Evolutionary conservation across 2,329 filamentous ascomycete genomes (phyloP).

Genomic region (Phyllosticta citrichinensis): DNA sequence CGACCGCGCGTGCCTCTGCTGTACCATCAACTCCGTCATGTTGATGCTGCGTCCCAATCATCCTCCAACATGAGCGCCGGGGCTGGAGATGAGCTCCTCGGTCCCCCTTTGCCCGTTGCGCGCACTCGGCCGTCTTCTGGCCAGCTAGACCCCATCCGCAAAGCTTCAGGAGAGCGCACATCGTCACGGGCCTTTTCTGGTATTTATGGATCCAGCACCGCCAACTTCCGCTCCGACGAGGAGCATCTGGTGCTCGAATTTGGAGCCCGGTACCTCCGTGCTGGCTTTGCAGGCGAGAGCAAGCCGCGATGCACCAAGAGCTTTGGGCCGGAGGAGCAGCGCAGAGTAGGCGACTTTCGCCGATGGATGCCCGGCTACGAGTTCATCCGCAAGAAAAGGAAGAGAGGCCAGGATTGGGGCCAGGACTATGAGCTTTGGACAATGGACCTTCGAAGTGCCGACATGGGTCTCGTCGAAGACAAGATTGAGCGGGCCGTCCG

Average conservation of each 20-base stretch:
- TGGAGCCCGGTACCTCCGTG: conserved; percentile 65
- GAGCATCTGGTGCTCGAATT: conserved; percentile 83
- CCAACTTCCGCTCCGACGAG: conserved; percentile 51
- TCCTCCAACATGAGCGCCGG: background rate
- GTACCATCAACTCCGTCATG: background rate
- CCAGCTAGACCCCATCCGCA: conserved; percentile 2
- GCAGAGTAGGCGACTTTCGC: conserved; percentile 72
- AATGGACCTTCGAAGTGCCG: conserved; percentile 59
- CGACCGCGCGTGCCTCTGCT: background rate
- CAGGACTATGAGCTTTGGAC: conserved; percentile 65
- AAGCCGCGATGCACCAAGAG: conserved; percentile 59
- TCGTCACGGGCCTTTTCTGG: conserved; percentile 51
- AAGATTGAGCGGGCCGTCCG: conserved; percentile 75
- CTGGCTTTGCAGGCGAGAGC: conserved; percentile 79
- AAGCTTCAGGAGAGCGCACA: conserved; percentile 41
- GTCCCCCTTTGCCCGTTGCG: background rate
- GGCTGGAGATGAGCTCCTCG: background rate
- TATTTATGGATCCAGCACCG: conserved; percentile 48
- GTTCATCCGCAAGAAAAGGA: conserved; percentile 38
- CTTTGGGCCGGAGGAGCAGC: conserved; percentile 66
- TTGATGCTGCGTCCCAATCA: background rate
- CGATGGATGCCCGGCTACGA: conserved; percentile 51
- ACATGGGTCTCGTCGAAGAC: conserved; percentile 74
- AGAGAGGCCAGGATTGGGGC: conserved; percentile 48
- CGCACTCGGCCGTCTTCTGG: conserved; percentile 1